phyloP scores from a whole-genome alignment of 352 stramenopile genomes.

The Pythium brachiatum region DNA sequence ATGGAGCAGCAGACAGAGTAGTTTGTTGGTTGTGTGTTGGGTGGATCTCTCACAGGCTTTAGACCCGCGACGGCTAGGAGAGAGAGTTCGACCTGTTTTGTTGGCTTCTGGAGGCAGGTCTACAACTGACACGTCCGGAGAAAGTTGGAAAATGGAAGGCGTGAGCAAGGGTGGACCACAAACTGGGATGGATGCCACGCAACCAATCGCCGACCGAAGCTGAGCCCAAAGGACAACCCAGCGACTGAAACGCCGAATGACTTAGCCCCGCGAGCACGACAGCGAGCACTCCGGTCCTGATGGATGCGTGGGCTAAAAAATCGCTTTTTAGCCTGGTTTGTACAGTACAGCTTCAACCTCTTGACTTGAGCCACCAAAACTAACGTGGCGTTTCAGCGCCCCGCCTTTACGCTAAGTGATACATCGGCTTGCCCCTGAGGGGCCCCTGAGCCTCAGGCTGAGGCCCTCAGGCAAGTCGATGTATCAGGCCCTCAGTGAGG shows the following conservation, averaged over 20 bases:
- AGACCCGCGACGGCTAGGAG: too few relatives aligned
- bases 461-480: too few relatives aligned
- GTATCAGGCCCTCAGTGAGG: too few relatives aligned
- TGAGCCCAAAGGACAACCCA: constrained; percentile 1
- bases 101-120: too few relatives aligned
- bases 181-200: background rate
- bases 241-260: background rate
- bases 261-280: background rate
- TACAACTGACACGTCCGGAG: constrained; percentile 5
- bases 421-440: too few relatives aligned
- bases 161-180: constrained; percentile 11
- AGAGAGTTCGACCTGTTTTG: too few relatives aligned
- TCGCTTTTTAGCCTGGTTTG: background rate
- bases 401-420: background rate
- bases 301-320: background rate
- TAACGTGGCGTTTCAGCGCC: background rate
- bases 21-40: too few relatives aligned
- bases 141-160: background rate
- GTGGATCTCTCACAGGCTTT: too few relatives aligned
- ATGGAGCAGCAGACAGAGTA: background rate
- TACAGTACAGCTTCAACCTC: constrained; percentile 1
- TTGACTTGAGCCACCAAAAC: background rate
- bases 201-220: constrained; percentile 7
- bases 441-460: too few relatives aligned
- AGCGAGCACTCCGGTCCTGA: too few relatives aligned